phyloP scores from a whole-genome alignment of 1,284 basidiomycete species.

The Ganoderma meredithae region DNA sequence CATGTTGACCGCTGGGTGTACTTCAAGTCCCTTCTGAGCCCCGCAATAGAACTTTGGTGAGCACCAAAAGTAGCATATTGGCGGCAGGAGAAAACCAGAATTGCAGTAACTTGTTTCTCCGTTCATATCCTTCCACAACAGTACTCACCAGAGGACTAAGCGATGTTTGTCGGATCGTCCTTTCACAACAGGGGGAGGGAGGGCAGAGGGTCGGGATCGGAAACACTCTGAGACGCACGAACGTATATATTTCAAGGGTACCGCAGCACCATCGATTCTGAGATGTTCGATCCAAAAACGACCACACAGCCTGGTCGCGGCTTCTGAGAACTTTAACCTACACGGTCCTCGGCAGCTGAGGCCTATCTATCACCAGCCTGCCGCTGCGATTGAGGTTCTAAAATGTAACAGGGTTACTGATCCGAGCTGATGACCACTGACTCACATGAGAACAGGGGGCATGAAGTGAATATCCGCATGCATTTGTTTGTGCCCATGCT shows the following conservation, averaged over 20 bases:
- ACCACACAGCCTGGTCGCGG: not conserved
- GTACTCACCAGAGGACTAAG: not conserved
- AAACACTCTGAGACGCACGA: not conserved
- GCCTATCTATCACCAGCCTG: no score
- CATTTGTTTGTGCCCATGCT: not conserved
- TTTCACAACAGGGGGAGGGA: not conserved
- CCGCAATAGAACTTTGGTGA: not conserved
- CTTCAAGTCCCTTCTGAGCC: not conserved
- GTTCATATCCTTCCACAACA: not conserved
- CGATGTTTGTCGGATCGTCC: not conserved
- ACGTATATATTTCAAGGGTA: conserved; percentile 8
- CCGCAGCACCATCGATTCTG: conserved; percentile 19
- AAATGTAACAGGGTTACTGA: not conserved
- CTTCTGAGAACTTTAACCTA: not conserved
- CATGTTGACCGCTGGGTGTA: conserved; percentile 34
- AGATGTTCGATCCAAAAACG: not conserved
- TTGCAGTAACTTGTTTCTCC: not conserved
- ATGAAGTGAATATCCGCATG: not conserved
- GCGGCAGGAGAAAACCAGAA: not conserved
- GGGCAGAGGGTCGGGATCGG: not conserved
- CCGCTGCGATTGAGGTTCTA: not conserved
- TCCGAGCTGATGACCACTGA: not conserved
- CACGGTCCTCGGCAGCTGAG: not conserved
- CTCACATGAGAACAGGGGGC: not conserved
- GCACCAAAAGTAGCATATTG: not conserved